Evolutionary conservation across 1,284 basidiomycete genomes (phyloP).

Genomic region (Peniophora sp.): DNA sequence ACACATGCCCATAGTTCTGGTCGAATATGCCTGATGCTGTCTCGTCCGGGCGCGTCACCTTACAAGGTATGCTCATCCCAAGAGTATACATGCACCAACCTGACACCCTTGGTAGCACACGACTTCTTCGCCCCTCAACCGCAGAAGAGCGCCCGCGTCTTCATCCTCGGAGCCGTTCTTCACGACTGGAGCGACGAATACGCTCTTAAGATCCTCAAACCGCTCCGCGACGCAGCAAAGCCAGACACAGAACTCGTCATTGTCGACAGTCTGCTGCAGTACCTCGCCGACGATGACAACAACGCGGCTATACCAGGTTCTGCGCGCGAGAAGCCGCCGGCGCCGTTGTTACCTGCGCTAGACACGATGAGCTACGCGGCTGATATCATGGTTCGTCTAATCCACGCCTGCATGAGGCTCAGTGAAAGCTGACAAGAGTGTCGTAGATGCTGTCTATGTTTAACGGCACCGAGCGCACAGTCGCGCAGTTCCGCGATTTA

Average conservation of each 20-base stretch:
- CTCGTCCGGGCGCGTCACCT: constrained; percentile 3
- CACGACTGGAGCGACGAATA: constrained; percentile 8
- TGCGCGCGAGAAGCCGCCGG: constrained; percentile 5
- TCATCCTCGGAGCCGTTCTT: constrained; percentile 2
- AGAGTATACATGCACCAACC: too few species aligned
- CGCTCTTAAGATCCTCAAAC: constrained; percentile 4
- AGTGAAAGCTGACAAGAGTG: not conserved
- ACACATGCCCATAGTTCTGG: constrained; percentile 4
- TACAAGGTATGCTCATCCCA: not conserved
- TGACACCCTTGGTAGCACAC: not conserved
- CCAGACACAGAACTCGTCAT: constrained; percentile 3
- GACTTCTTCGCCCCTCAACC: constrained; percentile 5
- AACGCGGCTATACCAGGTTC: constrained; percentile 10
- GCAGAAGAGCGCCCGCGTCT: constrained; percentile 2
- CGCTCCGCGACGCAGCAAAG: constrained; percentile 4
- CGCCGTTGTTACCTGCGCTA: constrained; percentile 12
- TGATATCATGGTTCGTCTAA: constrained; percentile 7
- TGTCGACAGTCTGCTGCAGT: constrained; percentile 1
- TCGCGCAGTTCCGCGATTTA: constrained; percentile 8
- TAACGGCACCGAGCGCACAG: constrained; percentile 12
- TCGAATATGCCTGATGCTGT: constrained; percentile 8
- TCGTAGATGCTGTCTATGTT: constrained; percentile 10
- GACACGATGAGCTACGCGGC: constrained; percentile 6
- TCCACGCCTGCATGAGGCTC: not conserved
- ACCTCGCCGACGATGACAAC: constrained; percentile 2